A percentile compares a stretch with the other conserved stretches of the same genome.
Evolutionary conservation across 345 rosid genomes (phyloP).

Genomic region (Boechera divaricarpa): DNA sequence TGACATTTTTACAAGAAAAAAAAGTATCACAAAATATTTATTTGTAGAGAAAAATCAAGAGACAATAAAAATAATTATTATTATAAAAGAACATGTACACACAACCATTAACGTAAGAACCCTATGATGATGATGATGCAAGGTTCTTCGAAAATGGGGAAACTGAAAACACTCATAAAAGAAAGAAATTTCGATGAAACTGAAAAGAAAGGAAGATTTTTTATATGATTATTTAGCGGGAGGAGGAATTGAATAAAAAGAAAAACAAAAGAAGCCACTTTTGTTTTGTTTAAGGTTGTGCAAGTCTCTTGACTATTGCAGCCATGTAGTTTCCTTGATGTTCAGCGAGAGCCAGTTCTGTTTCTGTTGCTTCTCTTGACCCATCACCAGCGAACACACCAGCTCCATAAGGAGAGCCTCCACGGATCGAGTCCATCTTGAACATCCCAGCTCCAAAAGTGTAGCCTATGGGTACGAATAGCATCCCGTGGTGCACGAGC

Average conservation of each 20-base stretch:
- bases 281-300: conserved; percentile 37
- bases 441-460: conserved; percentile 88
- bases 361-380: conserved; percentile 69
- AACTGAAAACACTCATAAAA: conserved; percentile 34
- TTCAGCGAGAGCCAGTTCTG: conserved; percentile 71
- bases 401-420: conserved; percentile 80
- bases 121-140: conserved; percentile 1
- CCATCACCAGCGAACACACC: conserved; percentile 83
- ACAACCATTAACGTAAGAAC: conserved; percentile 34
- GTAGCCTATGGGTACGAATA: conserved; percentile 84
- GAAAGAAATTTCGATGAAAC: background rate
- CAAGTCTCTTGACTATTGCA: conserved; percentile 63
- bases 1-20: background rate
- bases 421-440: conserved; percentile 71
- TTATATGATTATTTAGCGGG: conserved; percentile 31
- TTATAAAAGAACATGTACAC: conserved; percentile 26
- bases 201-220: conserved; percentile 6
- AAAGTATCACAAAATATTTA: background rate
- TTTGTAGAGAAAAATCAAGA: conserved; percentile 13
- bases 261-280: background rate
- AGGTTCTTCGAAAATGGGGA: conserved; percentile 37
- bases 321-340: conserved; percentile 89
- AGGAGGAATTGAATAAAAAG: conserved; percentile 27
- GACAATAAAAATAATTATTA: background rate
- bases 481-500: conserved; percentile 83